Evolutionary conservation across 2,329 filamentous ascomycete genomes (phyloP), one percentile per base, ranked within the genome.

Genomic region (Claviceps sp.): DNA sequence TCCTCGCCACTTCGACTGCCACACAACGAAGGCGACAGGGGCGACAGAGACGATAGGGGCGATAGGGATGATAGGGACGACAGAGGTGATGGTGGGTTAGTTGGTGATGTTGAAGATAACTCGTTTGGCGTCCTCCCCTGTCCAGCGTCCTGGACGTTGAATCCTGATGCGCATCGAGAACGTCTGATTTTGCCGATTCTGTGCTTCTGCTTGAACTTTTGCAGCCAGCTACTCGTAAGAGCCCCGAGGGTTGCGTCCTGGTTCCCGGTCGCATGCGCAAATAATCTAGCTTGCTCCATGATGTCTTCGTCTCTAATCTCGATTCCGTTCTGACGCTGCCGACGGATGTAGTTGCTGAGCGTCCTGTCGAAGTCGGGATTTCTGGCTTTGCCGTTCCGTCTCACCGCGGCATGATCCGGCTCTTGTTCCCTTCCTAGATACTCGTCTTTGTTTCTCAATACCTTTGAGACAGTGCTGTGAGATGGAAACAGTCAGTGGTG

Each of bases 161-260:
- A 77, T 63, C 83, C 80, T 3, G 79, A 83, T 6, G 79, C 79
- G 51, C 80, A 70, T 45, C 80, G 71, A 55, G 73, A 71, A 40
- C 81, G 61, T 54, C 71, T 75, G 16, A 69, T 72, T 16, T 69
- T 70, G 16, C 67, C 71, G 52, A 80, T 70, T 34, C 70, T 82
- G 65, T 95, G 85, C 70, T 91, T 95, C 64, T 88, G 81, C 72
- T 96, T 95, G 74, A 97, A 97, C 65, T 93, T 94, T 62, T 95
- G 88, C 37, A 97, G 76, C 90, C 91, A 96, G 58, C 76, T 82
- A 34, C 80, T 73, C 58, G 80, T 93, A 57, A 88, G 78, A 48
- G 79, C 78, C 60, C 85, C 86, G 52, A 85, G 68, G 48, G 87
- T 80, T 56, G 77, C 81, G 51, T 95, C 88, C 3, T 82, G 78